phyloP scores from a whole-genome alignment of 1,139 yeast species.

The Yamadazyma songkhlaensis region DNA sequence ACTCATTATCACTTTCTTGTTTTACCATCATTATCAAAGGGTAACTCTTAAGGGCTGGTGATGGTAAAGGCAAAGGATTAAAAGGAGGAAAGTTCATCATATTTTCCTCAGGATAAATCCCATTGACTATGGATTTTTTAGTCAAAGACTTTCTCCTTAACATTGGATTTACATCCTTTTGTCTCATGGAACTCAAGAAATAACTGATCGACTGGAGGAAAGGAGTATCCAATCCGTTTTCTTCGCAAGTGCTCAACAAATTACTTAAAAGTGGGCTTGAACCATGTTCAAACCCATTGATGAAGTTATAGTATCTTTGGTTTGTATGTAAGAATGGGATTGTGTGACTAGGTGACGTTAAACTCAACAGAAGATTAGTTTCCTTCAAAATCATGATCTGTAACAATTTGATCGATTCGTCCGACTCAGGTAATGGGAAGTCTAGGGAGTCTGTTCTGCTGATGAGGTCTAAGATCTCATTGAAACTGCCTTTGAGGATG shows the following conservation, averaged over 20 bases:
- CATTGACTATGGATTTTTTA: slow-evolving; percentile 15
- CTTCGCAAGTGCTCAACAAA: slow-evolving; percentile 12
- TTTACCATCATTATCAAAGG: slow-evolving; percentile 14
- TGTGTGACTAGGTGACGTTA: slow-evolving; percentile 2
- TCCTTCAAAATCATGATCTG: slow-evolving; percentile 13
- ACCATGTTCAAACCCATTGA: slow-evolving; percentile 17
- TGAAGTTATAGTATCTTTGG: slow-evolving; percentile 18
- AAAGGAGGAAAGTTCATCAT: slow-evolving; percentile 29
- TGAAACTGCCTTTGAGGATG: slow-evolving; percentile 18
- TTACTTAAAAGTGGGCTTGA: slow-evolving; percentile 9
- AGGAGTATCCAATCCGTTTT: slow-evolving; percentile 10
- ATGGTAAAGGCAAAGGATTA: slow-evolving; percentile 21
- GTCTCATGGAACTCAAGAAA: slow-evolving; percentile 9
- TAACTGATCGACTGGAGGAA: slow-evolving; percentile 16
- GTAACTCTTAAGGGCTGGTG: slow-evolving; percentile 10
- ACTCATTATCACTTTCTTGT: slow-evolving; percentile 9
- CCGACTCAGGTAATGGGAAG: slow-evolving; percentile 11
- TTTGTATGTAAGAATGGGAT: slow-evolving; percentile 14
- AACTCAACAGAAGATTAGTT: slow-evolving; percentile 8
- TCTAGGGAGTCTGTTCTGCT: slow-evolving; percentile 6
- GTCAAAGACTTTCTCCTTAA: slow-evolving; percentile 10
- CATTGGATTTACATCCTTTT: slow-evolving; percentile 14
- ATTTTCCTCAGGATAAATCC: slow-evolving; percentile 21
- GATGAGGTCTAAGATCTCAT: slow-evolving; percentile 18
- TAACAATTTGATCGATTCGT: slow-evolving; percentile 12